These are phyloP conservation scores for Schwanniomyces polymorphus DNA, from an alignment of 805 yeast genomes.

Conservation along the genomic window DNA sequence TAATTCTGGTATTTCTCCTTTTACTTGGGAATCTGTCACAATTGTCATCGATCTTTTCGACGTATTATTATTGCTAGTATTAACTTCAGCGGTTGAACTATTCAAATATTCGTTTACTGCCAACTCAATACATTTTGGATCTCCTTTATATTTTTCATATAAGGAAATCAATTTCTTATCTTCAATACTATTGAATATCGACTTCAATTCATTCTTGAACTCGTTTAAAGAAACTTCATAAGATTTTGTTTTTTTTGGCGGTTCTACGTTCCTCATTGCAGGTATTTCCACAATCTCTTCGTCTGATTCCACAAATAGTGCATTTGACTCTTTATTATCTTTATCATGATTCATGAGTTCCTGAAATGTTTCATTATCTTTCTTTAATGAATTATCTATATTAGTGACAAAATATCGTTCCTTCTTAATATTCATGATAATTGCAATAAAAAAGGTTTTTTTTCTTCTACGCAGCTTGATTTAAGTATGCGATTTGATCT, in stretches of 20 bases:
- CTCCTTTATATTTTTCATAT: conserved; percentile 11
- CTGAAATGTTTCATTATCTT: not conserved
- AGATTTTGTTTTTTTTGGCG: not conserved
- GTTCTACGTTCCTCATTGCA: not conserved
- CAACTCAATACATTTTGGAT: conserved; percentile 11
- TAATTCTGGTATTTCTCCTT: conserved; percentile 8
- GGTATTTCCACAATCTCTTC: not conserved
- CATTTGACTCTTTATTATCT: not conserved
- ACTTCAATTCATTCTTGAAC: conserved; percentile 12
- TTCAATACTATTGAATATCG: conserved; percentile 13
- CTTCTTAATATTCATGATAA: conserved; percentile 1
- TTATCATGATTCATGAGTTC: not conserved
- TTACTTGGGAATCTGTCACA: conserved; percentile 8
- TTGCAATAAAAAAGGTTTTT: not conserved
- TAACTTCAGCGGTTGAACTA: conserved; percentile 25
- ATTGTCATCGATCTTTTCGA: conserved; percentile 2
- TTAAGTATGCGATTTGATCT: not conserved
- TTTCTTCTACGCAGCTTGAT: not conserved
- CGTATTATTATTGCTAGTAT: not conserved
- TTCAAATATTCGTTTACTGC: conserved; percentile 44
- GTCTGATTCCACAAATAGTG: not conserved
- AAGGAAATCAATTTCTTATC: conserved; percentile 8
- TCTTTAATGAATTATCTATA: not conserved
- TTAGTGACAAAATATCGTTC: not conserved
- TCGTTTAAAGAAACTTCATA: conserved; percentile 2